Evolutionary conservation across 1,139 yeast species (phyloP), one percentile per base, ranked within the genome.

Genomic region (Neolecta irregularis): DNA sequence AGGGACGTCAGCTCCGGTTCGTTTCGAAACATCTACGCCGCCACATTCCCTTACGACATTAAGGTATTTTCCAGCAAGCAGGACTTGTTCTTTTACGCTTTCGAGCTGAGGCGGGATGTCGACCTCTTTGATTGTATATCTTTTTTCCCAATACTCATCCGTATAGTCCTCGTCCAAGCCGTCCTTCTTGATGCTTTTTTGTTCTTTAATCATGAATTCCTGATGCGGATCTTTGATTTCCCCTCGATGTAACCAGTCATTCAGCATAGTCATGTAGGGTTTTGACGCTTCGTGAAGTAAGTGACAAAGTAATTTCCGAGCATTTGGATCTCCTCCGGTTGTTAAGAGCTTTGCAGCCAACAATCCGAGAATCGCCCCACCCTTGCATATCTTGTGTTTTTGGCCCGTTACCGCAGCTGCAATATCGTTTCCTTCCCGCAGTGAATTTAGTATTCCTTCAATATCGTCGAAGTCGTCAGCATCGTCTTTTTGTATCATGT

Each of bases 111-210:
- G 65, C 2, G 91, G 72, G 16, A 83, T 50, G 0, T 91, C 93
- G 48, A 79, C 92, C 36, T 68, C 67, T 36, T 88, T 63, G 6
- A 83, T 63, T 7, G 80, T 68, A 52, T 69, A 88, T 39, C 81
- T 69, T 41, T 80, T 80, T 38, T 78, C 79, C 96, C 96, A 88
- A 48, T 77, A 74, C 41, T 75, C 73, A 46, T 83, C 93, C 41
- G 72, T 50, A 26, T 51, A 55, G 34, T 58, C 60, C 26, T 47
- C 64, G 44, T 68, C 67, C 13, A 66, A 53, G 34, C 63, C 61
- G 42, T 66, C 64, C 5, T 65, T 47, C 17, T 58, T 59, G 19
- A 58, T 50, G 30, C 49, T 47, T 18, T 45, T 41, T 28, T 53
- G 48, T 33, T 56, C 61, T 25, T 72, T 65, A 8, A 88, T 69